Percentiles rank a stretch among this genome's conserved stretches.
Evolutionary conservation across 495 filamentous ascomycete genomes (phyloP).

Genomic region (Copromyces sp.): DNA sequence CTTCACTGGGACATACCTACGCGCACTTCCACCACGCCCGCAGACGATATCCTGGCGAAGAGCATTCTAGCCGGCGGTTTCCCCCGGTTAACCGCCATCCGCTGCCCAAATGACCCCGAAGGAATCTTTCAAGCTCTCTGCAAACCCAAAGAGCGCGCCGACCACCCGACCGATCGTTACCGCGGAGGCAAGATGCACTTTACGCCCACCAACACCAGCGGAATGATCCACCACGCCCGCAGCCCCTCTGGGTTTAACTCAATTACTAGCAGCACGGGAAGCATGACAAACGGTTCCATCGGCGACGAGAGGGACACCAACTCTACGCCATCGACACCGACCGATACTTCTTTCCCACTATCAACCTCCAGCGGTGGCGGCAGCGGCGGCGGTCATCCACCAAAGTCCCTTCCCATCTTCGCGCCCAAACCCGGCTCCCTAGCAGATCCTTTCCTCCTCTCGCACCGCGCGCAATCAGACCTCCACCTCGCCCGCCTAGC

Average conservation of each 20-base stretch:
- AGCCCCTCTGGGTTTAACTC: background rate
- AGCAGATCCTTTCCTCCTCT: slow-evolving; percentile 9
- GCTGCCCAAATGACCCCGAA: slow-evolving; percentile 65
- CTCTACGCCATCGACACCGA: slow-evolving; percentile 7
- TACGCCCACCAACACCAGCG: background rate
- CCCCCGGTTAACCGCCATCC: slow-evolving; percentile 54
- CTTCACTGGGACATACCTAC: slow-evolving; percentile 76
- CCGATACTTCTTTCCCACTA: slow-evolving; percentile 6
- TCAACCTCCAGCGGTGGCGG: background rate
- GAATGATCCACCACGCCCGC: background rate
- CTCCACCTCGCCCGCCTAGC: slow-evolving; percentile 42
- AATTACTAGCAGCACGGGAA: background rate
- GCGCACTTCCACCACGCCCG: slow-evolving; percentile 31
- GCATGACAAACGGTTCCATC: background rate
- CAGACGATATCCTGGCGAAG: slow-evolving; percentile 62
- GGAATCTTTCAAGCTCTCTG: slow-evolving; percentile 64
- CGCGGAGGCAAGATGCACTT: slow-evolving; percentile 20
- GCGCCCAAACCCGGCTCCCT: slow-evolving; percentile 23
- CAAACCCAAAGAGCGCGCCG: slow-evolving; percentile 37
- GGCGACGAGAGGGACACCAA: background rate
- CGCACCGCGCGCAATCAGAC: slow-evolving; percentile 30
- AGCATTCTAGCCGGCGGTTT: slow-evolving; percentile 63
- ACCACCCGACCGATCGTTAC: slow-evolving; percentile 27
- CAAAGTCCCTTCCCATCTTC: slow-evolving; percentile 36
- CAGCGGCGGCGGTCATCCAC: background rate